Evolutionary conservation across 192 early-diverging fungal genomes (phyloP).

Genomic region (Podila clonocystis): DNA sequence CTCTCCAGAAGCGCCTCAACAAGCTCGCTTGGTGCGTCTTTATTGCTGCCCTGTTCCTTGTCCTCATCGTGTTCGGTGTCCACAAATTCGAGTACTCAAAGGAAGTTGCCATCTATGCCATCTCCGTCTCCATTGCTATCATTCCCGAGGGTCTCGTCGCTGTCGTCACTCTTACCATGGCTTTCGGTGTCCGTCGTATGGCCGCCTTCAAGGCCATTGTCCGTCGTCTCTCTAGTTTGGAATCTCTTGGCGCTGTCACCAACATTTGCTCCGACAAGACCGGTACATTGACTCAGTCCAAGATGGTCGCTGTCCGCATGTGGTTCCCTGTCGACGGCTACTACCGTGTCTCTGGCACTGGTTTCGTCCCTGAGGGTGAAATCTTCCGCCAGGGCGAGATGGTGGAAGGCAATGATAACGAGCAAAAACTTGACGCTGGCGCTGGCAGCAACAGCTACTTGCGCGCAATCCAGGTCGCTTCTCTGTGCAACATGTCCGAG

Average conservation of each 20-base stretch:
- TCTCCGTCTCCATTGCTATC: slow-evolving; percentile 87
- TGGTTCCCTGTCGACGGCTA: slow-evolving; percentile 81
- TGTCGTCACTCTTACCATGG: slow-evolving; percentile 92
- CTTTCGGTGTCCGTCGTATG: slow-evolving; percentile 87
- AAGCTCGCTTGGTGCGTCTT: slow-evolving; percentile 83
- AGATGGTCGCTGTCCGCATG: slow-evolving; percentile 87
- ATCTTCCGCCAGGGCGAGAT: slow-evolving; percentile 30
- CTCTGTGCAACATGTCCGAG: slow-evolving; percentile 89
- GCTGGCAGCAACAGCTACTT: slow-evolving; percentile 50
- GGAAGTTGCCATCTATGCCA: slow-evolving; percentile 77
- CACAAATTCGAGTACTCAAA: slow-evolving; percentile 68
- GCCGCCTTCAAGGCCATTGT: slow-evolving; percentile 88
- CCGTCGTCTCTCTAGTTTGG: slow-evolving; percentile 86
- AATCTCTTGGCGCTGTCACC: slow-evolving; percentile 90
- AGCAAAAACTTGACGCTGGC: slow-evolving; percentile 22
- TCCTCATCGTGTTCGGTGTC: slow-evolving; percentile 85
- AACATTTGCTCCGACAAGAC: slow-evolving; percentile 97
- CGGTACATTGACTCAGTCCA: slow-evolving; percentile 93
- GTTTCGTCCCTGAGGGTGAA: slow-evolving; percentile 67
- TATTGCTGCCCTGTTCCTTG: slow-evolving; percentile 71
- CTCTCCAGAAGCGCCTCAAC: slow-evolving; percentile 71
- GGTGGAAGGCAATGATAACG: neutral
- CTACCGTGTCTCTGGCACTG: slow-evolving; percentile 74
- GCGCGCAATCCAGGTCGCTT: slow-evolving; percentile 63
- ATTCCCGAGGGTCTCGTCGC: slow-evolving; percentile 95